These are phyloP conservation scores for Polygonum aviculare DNA, from an alignment of 148 eudicot species.

Conservation along the genomic window DNA sequence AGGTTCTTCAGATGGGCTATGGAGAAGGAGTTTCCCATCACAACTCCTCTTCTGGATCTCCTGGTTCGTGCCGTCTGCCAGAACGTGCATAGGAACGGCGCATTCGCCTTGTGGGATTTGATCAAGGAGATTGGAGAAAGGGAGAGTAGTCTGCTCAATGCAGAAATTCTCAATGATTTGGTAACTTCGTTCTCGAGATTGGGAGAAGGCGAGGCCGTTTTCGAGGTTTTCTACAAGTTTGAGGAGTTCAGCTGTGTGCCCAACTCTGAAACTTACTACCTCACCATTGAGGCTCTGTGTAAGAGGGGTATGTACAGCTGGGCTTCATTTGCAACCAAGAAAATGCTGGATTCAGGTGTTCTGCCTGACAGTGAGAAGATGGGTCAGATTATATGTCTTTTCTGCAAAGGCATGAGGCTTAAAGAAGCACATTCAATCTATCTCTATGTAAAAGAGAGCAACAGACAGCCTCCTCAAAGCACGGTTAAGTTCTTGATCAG, in stretches of 20 bases:
- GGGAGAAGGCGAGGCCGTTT: conserved; percentile 71
- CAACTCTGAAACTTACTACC: conserved; percentile 56
- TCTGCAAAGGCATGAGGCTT: conserved; percentile 50
- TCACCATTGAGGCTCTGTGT: conserved; percentile 58
- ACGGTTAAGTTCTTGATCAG: conserved; percentile 44
- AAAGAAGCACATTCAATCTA: conserved; percentile 62
- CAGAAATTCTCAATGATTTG: conserved; percentile 51
- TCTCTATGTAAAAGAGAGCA: conserved; percentile 45
- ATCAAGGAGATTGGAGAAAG: conserved; percentile 49
- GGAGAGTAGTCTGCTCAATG: conserved; percentile 33
- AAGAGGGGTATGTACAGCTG: conserved; percentile 48
- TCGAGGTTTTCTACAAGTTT: conserved; percentile 65
- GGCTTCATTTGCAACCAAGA: conserved; percentile 54
- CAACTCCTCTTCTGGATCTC: conserved; percentile 20
- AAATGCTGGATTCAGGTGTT: conserved; percentile 46
- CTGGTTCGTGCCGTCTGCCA: conserved; percentile 37
- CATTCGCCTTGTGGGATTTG: conserved; percentile 73
- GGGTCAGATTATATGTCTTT: conserved; percentile 44
- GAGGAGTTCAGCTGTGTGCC: conserved; percentile 55
- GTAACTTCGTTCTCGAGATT: conserved; percentile 40
- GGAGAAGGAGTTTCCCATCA: conserved; percentile 25
- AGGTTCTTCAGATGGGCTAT: conserved; percentile 53
- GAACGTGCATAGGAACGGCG: conserved; percentile 27
- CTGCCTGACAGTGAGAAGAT: conserved; percentile 54
- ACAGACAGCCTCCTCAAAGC: conserved; percentile 34